These are phyloP conservation scores for Arabis hirsuta DNA, from an alignment of 345 rosid genomes.

Conservation along the genomic window DNA sequence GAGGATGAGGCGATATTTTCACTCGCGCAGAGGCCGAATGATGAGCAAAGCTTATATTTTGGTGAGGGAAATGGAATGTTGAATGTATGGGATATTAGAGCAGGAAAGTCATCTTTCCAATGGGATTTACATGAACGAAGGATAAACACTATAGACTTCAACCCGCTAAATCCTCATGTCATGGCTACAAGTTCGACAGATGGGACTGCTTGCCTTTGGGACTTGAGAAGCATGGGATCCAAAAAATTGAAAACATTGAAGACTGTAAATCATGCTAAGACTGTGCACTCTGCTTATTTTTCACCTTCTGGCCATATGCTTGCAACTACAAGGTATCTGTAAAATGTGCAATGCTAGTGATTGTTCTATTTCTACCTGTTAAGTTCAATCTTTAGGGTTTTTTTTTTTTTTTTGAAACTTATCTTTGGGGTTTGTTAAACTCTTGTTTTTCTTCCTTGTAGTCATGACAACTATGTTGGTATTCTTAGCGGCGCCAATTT, in stretches of 20 bases:
- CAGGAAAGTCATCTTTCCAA: slow-evolving; percentile 49
- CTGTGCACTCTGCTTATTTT: slow-evolving; percentile 85
- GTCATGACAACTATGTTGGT: slow-evolving; percentile 65
- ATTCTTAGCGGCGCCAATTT: slow-evolving; percentile 59
- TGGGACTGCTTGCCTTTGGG: slow-evolving; percentile 85
- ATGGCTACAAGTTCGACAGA: slow-evolving; percentile 88
- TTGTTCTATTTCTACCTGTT: neutral
- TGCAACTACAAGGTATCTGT: slow-evolving; percentile 74
- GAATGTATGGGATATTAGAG: slow-evolving; percentile 64
- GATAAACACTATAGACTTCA: slow-evolving; percentile 82
- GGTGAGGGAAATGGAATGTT: slow-evolving; percentile 65
- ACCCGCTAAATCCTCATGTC: slow-evolving; percentile 55
- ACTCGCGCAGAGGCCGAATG: slow-evolving; percentile 63
- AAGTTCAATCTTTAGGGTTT: neutral
- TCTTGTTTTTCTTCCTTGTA: slow-evolving; percentile 38
- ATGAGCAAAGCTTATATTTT: slow-evolving; percentile 58
- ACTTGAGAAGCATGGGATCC: slow-evolving; percentile 60
- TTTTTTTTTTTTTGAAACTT: no score
- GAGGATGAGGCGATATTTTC: slow-evolving; percentile 61
- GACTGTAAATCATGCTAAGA: slow-evolving; percentile 53
- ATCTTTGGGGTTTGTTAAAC: neutral
- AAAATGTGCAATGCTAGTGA: slow-evolving; percentile 11
- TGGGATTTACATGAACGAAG: slow-evolving; percentile 70
- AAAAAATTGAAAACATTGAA: slow-evolving; percentile 48
- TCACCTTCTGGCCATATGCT: slow-evolving; percentile 79